Evolutionary conservation across 2,329 filamentous ascomycete genomes (phyloP).

Genomic region (Diaporthe nobilis): DNA sequence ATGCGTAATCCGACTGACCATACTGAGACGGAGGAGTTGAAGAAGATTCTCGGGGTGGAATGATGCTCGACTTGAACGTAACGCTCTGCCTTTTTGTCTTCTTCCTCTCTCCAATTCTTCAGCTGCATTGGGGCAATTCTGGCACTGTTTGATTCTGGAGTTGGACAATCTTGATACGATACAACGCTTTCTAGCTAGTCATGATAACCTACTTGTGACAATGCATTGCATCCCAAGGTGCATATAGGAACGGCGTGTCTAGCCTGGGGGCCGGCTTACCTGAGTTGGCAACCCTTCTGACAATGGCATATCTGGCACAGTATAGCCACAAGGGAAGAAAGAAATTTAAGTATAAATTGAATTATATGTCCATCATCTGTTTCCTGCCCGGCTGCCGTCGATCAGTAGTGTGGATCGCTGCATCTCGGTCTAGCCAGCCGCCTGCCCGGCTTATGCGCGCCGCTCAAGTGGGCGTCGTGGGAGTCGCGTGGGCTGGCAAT

Average conservation of each 20-base stretch:
- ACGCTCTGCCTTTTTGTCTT: background rate
- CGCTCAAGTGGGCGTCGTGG: background rate
- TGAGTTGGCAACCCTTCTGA: background rate
- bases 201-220: background rate
- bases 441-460: conserved; percentile 3
- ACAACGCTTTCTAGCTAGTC: background rate
- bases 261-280: background rate
- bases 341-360: background rate
- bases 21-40: conserved; percentile 29
- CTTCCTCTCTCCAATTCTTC: background rate
- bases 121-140: background rate
- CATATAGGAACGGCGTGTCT: background rate
- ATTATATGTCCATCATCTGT: too few species aligned
- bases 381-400: background rate
- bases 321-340: too few species aligned
- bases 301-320: background rate
- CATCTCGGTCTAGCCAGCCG: conserved; percentile 20
- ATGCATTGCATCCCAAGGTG: background rate
- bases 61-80: background rate
- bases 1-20: conserved; percentile 5
- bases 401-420: background rate
- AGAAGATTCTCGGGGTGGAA: background rate
- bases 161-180: too few species aligned
- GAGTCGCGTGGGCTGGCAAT: conserved; percentile 25
- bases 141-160: background rate